Conservation (phyloP, 768 basidiomycete genomes). For the Pisolithus marmoratus region DNA sequence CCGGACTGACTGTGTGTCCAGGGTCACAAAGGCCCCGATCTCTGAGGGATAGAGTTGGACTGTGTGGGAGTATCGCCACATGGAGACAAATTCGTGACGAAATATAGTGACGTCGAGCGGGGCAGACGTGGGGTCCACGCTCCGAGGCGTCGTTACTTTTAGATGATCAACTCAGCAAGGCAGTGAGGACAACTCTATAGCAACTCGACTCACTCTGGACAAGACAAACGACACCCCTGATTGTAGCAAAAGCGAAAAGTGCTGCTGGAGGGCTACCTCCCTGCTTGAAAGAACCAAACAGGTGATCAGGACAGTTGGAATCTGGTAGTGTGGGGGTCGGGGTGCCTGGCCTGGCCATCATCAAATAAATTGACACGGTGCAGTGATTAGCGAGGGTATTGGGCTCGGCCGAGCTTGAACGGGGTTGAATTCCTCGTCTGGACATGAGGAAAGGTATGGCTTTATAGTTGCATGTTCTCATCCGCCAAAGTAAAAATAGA, state of each 20-base stretch:
- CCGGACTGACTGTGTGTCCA: conserved; percentile 40
- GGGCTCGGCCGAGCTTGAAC: neutral
- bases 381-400: too few relatives aligned
- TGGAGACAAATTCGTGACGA: conserved; percentile 56
- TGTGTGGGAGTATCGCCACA: conserved; percentile 54
- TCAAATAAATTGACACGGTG: too few relatives aligned
- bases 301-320: conserved; percentile 10
- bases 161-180: conserved; percentile 4
- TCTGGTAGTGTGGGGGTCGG: neutral
- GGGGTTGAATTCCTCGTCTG: too few relatives aligned
- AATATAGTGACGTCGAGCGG: conserved; percentile 23
- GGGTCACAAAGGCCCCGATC: conserved; percentile 46
- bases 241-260: conserved; percentile 34
- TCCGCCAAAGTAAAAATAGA: too few relatives aligned
- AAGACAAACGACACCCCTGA: conserved; percentile 23
- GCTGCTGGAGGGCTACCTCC: conserved; percentile 3
- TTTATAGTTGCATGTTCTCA: neutral
- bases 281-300: conserved; percentile 9
- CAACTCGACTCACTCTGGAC: conserved; percentile 20
- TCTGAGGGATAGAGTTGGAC: conserved; percentile 30
- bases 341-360: neutral
- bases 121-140: conserved; percentile 8
- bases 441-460: neutral
- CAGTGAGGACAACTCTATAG: conserved; percentile 1
- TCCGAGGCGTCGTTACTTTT: neutral